Evolutionary conservation across 2,329 filamentous ascomycete species (phyloP), one percentile per base, ranked within the genome.

Genomic region (Erysiphe pulchra): DNA sequence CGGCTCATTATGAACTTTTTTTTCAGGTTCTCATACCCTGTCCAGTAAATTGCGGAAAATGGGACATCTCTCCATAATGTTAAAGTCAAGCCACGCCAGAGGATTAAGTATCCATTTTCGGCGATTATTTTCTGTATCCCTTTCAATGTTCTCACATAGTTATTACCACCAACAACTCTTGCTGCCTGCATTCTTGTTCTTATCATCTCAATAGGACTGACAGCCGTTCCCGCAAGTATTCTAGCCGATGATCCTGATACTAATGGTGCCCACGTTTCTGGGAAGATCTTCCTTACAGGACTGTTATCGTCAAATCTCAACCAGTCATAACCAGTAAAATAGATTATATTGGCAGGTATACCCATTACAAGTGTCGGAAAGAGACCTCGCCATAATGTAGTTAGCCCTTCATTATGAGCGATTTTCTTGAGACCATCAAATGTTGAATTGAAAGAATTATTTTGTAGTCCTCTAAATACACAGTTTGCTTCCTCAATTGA

Each of bases 251-350:
- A 73, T 1, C 90, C 90, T 2, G 84, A 84, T 0, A 81, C 67
- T 1, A 98, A 68, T 0, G 90, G 85, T 6, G 81, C 75, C 53
- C 82, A 84, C 9, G 73, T 69, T 52, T 87, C 81, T 13, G 71
- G 70, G 10, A 77, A 59, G 17, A 69, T 53, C 38, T 65, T 67
- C 33, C 69, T 70, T 50, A 95, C 71, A 0, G 85, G 86, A 53
- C 82, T 92, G 38, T 63, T 64, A 1, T 67, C 65, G 54, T 82
- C 80, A 51, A 71, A 80, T 33, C 90, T 77, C 48, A 98, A 61
- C 80, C 85, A 94, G 57, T 98, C 90, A 61, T 98, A 98, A 36
- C 90, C 90, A 12, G 90, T 92, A 56, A 95, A 94, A 63, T 98
- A 98, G 52, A 98, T 95, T 53, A 98, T 90, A 59, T 98, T 98